These are phyloP conservation scores for Stagonosporopsis vannaccii DNA, from an alignment of 2,329 filamentous ascomycete genomes.

Conservation along the genomic window DNA sequence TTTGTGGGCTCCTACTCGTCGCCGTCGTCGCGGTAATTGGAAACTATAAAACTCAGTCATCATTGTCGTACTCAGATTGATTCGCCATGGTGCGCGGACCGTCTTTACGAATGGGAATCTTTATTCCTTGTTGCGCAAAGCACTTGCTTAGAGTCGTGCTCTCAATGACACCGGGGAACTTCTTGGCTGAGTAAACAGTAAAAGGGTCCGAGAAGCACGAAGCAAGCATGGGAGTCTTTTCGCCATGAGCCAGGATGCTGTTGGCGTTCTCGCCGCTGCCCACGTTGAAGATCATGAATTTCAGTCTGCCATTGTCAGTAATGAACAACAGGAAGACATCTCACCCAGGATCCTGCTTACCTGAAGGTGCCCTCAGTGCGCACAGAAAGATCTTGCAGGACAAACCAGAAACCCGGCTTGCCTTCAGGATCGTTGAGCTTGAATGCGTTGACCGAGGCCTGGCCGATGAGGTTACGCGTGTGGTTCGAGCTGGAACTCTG, in stretches of 20 bases:
- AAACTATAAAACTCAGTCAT: conserved; percentile 34
- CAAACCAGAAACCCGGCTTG: conserved; percentile 93
- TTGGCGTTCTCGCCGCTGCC: conserved; percentile 60
- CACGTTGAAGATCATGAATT: conserved; percentile 85
- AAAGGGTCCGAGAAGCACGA: conserved; percentile 88
- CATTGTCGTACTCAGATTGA: conserved; percentile 54
- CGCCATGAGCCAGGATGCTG: conserved; percentile 73
- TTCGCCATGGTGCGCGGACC: conserved; percentile 60
- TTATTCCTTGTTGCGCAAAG: conserved; percentile 93
- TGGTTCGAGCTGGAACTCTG: conserved; percentile 68
- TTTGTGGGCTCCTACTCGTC: neutral
- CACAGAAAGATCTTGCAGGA: conserved; percentile 93
- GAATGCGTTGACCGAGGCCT: conserved; percentile 86
- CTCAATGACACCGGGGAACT: conserved; percentile 96
- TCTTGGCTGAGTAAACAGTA: conserved; percentile 95
- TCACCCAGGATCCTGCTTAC: conserved; percentile 58
- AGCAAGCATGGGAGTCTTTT: conserved; percentile 79
- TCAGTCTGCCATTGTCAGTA: conserved; percentile 57
- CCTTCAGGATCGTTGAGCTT: conserved; percentile 79
- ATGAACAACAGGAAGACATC: neutral
- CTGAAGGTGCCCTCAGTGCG: conserved; percentile 90
- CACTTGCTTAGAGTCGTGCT: conserved; percentile 89
- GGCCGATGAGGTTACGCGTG: conserved; percentile 93
- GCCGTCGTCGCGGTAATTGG: neutral
- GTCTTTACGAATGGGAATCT: conserved; percentile 95